Base-by-base conservation (phyloP, 345 rosid genomes). In the Carallia brachiata region DNA sequence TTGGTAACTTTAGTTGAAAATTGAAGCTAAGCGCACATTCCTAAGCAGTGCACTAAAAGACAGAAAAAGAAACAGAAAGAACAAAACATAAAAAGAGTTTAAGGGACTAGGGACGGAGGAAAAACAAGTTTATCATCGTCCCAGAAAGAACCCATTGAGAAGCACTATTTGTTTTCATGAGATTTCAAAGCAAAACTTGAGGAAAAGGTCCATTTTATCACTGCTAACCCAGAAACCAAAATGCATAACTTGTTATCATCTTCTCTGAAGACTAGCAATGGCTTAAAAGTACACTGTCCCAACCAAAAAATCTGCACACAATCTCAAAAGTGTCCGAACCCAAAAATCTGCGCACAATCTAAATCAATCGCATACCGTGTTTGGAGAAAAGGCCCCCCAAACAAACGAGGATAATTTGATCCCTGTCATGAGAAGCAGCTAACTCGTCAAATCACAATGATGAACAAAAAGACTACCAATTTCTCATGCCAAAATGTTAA, bases 301-400 rank as follows among this genome's bases (percentile, higher is more conserved):
- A 23, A 23, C 23, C 23, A 32, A 30, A 55, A 53, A 19, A 55
- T 55, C 16, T 44, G 16, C 50, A 15, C 13, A 47, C 52, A 16
- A 63, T 23, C 52, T 28, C 23, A 23, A 23, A 23, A 23, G 23
- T 55, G 15, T 27, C 50, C 18, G 23, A 23, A 23, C 23, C 23
- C 32, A 30, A 55, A 53, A 19, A 55, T 55, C 16, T 44, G 16
- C 50, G 6, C 13, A 47, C 52, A 16, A 63, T 23, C 52, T 28
- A 32, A 36, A 66, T 34, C 32, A 12, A 32, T 61, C 59, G 50
- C 78, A 61, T 86, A 90, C 97, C 80, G 85, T 84, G 48, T 81
- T 82, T 40, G 82, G 88, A 44, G 89, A 62, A 74, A 95, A 92
- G 59, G 96, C 96, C 16, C 99, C 99, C 78, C 92, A 82, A n/a